Conservation (phyloP, 2,329 filamentous ascomycete genomes). For the Trichoderma endophyticum region DNA sequence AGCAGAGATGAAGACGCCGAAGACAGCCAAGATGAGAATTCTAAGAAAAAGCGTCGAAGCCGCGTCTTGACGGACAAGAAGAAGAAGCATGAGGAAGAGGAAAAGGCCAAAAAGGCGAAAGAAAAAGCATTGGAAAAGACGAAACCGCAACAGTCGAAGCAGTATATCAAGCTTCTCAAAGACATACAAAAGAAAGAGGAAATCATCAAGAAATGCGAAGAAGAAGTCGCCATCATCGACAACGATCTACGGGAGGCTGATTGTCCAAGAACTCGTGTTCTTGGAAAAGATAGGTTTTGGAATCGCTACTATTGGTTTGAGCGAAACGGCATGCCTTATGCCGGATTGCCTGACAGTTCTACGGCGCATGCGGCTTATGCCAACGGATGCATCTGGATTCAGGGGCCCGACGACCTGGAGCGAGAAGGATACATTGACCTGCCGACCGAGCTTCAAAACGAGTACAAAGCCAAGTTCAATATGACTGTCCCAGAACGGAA, state of each 20-base stretch:
- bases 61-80: constrained; percentile 62
- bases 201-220: constrained; percentile 75
- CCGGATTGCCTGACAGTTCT: constrained; percentile 80
- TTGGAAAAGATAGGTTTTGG: constrained; percentile 96
- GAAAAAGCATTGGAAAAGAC: constrained; percentile 65
- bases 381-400: constrained; percentile 93
- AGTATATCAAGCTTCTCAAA: constrained; percentile 81
- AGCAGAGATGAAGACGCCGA: constrained; percentile 58
- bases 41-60: constrained; percentile 53
- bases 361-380: constrained; percentile 85
- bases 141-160: constrained; percentile 75
- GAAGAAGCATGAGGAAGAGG: constrained; percentile 74
- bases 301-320: constrained; percentile 99
- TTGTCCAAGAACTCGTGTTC: constrained; percentile 81
- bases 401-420: constrained; percentile 89
- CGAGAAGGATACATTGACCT: constrained; percentile 82
- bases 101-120: constrained; percentile 68
- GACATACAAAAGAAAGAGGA: constrained; percentile 87
- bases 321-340: constrained; percentile 95
- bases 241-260: constrained; percentile 92
- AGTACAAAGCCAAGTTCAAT: constrained; percentile 73
- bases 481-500: constrained; percentile 86
- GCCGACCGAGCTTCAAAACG: constrained; percentile 63
- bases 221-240: constrained; percentile 79
- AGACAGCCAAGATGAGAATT: constrained; percentile 69